Conservation (phyloP, 2,329 filamentous ascomycete genomes). For the Penicillium paneum region DNA sequence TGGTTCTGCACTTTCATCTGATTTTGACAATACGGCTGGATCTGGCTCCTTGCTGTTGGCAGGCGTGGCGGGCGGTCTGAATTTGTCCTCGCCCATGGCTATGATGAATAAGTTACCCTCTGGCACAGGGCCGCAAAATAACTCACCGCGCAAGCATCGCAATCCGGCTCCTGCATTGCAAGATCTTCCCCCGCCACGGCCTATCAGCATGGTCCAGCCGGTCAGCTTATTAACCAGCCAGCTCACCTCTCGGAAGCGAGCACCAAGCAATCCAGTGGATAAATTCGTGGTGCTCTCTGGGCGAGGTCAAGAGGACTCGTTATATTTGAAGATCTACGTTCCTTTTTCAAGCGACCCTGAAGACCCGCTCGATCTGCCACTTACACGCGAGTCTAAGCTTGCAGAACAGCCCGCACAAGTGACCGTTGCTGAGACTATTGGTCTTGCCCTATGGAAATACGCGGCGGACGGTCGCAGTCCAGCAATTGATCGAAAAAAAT, state of each 20-base stretch:
- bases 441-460: conserved; percentile 61
- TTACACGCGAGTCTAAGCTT: conserved; percentile 56
- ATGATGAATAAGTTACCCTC: conserved; percentile 42
- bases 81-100: conserved; percentile 51
- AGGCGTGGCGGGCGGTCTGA: conserved; percentile 42
- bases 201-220: conserved; percentile 57
- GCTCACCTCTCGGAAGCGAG: conserved; percentile 55
- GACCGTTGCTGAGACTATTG: conserved; percentile 62
- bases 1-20: conserved; percentile 50
- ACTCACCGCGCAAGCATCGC: conserved; percentile 53
- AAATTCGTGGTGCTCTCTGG: conserved; percentile 59
- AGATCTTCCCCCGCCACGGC: conserved; percentile 58
- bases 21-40: conserved; percentile 54
- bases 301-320: conserved; percentile 57
- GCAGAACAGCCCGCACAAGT: conserved; percentile 47
- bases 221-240: conserved; percentile 58
- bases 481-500: conserved; percentile 49
- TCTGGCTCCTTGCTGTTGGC: conserved; percentile 55
- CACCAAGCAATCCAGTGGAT: conserved; percentile 60
- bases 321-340: conserved; percentile 63
- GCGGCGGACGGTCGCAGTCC: conserved; percentile 57
- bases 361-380: conserved; percentile 57
- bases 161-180: conserved; percentile 51
- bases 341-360: conserved; percentile 57
- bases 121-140: conserved; percentile 30